Conservation (phyloP, 768 basidiomycete species). For the Sistotremastrum suecicum region DNA sequence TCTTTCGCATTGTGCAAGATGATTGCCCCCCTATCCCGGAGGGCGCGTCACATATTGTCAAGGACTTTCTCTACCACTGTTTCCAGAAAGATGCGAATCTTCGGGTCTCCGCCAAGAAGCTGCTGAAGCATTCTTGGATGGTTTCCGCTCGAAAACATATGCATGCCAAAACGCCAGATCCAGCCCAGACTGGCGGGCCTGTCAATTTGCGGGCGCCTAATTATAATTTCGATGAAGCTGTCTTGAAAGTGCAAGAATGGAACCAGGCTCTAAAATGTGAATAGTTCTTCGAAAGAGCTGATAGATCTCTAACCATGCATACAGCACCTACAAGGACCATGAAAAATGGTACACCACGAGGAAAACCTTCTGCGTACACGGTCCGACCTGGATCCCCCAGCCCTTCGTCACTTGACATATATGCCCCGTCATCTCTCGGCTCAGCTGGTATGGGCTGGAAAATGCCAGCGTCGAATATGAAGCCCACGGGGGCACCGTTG, state of each 20-base stretch:
- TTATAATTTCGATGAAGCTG: constrained; percentile 87
- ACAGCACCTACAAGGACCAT: constrained; percentile 60
- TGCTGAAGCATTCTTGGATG: constrained; percentile 96
- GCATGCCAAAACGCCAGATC: constrained; percentile 12
- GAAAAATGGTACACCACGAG: constrained; percentile 38
- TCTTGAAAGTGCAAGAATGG: constrained; percentile 95
- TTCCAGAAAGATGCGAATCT: constrained; percentile 97
- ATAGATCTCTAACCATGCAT: constrained; percentile 3
- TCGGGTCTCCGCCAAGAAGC: constrained; percentile 85
- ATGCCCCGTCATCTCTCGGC: constrained; percentile 13
- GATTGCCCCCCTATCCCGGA: constrained; percentile 96
- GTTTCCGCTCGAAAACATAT: constrained; percentile 66
- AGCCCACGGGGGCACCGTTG: constrained; percentile 22
- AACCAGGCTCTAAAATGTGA: constrained; percentile 91
- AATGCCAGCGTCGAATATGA: constrained; percentile 8
- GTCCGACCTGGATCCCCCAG: constrained; percentile 10
- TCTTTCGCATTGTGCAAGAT: constrained; percentile 97
- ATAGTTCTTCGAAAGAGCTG: constrained; percentile 8
- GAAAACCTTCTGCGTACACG: background rate
- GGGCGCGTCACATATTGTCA: constrained; percentile 86
- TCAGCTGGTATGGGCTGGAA: constrained; percentile 8
- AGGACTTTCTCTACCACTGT: constrained; percentile 93
- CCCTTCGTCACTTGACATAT: constrained; percentile 22
- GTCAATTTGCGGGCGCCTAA: constrained; percentile 47
- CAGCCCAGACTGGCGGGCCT: constrained; percentile 14